Evolutionary conservation across 2,329 filamentous ascomycete species (phyloP), one percentile per base, ranked within the genome.

Genomic region (Thelonectria rubi): DNA sequence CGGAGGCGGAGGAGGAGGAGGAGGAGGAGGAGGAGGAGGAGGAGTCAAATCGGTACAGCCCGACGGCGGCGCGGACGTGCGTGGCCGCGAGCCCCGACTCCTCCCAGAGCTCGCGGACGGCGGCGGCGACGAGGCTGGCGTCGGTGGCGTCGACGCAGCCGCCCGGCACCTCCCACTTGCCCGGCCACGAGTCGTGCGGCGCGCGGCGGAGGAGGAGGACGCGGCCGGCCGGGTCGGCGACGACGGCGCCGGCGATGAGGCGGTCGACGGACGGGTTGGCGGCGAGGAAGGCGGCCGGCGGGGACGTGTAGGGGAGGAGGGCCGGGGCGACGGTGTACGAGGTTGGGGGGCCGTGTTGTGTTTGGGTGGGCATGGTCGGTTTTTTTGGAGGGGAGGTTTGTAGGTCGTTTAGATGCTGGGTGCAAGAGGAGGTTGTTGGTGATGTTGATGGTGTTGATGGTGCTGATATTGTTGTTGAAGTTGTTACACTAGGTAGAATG

Each of bases 101-200:
- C 65, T 84, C 82, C 71, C 72, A 76, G 1, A 85, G 73, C 69
- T 85, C 82, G 26, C 82, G 77, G 6, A 76, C 78, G 2, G 69
- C 70, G 21, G 64, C 71, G 26, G 66, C 66, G 17, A 72, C 59
- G 26, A 72, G 42, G 55, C 60, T 58, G 5, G 50, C 51, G 47
- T 72, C 70, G 12, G 52, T 24, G 17, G 61, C 49, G 43, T 72
- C 69, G 20, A 72, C 69, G 50, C 63, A 57, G 2, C 69, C 70
- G 15, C 70, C 70, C 26, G 70, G 70, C 8, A 71, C 63, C 39
- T 72, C 70, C 70, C 70, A 72, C 24, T 62, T 47, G 10, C 71
- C 57, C 50, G 70, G 68, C 71, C 71, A 73, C 10, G 71, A 69
- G 55, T 72, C 71, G 18, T 69, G 69, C 5, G 71, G 55, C 6